Percentiles rank a stretch among this genome's conserved stretches.
Conservation (phyloP, 805 yeast genomes). For the Metschnikowia noctiluminum region DNA sequence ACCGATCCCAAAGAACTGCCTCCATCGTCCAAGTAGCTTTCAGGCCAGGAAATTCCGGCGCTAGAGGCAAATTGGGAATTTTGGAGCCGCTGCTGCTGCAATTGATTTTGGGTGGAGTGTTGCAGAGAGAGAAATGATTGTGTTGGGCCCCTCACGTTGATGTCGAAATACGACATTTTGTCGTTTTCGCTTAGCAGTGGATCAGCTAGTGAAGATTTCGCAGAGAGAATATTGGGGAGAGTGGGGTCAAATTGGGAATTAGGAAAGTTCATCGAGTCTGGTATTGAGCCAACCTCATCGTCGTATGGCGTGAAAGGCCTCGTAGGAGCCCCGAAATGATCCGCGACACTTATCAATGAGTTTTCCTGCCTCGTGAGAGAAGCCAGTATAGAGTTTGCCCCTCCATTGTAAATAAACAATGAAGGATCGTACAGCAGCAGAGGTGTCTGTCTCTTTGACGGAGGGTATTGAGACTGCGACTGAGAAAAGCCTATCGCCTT, state of each 20-base stretch:
- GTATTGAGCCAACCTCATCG: conserved; percentile 14
- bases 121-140: conserved; percentile 4
- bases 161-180: conserved; percentile 6
- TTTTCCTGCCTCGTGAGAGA: conserved; percentile 22
- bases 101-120: background rate
- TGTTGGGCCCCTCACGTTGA: conserved; percentile 2
- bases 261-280: conserved; percentile 8
- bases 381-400: conserved; percentile 10
- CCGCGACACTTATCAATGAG: conserved; percentile 32
- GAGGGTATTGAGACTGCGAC: conserved; percentile 9
- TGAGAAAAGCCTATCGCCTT: conserved; percentile 7
- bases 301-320: conserved; percentile 19
- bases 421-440: conserved; percentile 20
- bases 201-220: conserved; percentile 4
- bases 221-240: background rate
- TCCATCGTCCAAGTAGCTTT: conserved; percentile 9
- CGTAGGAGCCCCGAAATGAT: conserved; percentile 19
- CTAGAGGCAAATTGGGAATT: background rate
- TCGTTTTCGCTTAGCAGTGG: conserved; percentile 4
- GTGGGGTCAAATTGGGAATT: conserved; percentile 1
- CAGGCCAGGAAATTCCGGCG: conserved; percentile 3
- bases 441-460: conserved; percentile 12
- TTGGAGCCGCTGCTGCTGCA: conserved; percentile 6
- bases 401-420: conserved; percentile 11
- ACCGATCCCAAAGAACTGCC: conserved; percentile 12